phyloP scores from a whole-genome alignment of 2,329 filamentous ascomycete species.

The Sclerotinia sclerotiorum region DNA sequence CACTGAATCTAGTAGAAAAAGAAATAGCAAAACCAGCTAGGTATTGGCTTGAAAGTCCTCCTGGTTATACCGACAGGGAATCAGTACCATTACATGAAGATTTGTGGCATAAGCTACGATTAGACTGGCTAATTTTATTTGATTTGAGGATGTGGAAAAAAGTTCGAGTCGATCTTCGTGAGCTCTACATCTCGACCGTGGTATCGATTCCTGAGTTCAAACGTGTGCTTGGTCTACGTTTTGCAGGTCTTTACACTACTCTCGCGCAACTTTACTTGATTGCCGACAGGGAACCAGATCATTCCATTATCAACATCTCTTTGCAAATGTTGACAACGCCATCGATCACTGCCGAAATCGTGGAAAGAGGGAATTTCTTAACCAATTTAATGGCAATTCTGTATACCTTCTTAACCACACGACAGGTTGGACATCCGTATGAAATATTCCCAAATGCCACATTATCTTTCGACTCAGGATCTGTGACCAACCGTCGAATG shows the following conservation, averaged over 20 bases:
- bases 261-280: constrained; percentile 94
- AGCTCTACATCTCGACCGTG: constrained; percentile 94
- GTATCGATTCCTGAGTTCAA: constrained; percentile 97
- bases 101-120: constrained; percentile 80
- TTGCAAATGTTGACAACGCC: constrained; percentile 95
- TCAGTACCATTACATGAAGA: constrained; percentile 76
- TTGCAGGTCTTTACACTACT: constrained; percentile 91
- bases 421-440: constrained; percentile 92
- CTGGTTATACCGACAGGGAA: constrained; percentile 62
- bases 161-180: constrained; percentile 81
- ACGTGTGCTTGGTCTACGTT: constrained; percentile 85
- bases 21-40: constrained; percentile 63
- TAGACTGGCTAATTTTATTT: constrained; percentile 94
- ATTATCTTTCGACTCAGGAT: constrained; percentile 88
- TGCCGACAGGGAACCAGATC: constrained; percentile 92
- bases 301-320: constrained; percentile 97
- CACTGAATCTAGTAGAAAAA: constrained; percentile 52
- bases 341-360: constrained; percentile 93
- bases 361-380: constrained; percentile 92
- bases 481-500: constrained; percentile 90
- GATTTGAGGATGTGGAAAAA: constrained; percentile 97
- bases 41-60: constrained; percentile 85
- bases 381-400: constrained; percentile 94
- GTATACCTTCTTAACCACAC: constrained; percentile 93
- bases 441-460: constrained; percentile 84